phyloP scores from a whole-genome alignment of 2,329 filamentous ascomycete genomes.

The Microdochium trichocladiopsis region DNA sequence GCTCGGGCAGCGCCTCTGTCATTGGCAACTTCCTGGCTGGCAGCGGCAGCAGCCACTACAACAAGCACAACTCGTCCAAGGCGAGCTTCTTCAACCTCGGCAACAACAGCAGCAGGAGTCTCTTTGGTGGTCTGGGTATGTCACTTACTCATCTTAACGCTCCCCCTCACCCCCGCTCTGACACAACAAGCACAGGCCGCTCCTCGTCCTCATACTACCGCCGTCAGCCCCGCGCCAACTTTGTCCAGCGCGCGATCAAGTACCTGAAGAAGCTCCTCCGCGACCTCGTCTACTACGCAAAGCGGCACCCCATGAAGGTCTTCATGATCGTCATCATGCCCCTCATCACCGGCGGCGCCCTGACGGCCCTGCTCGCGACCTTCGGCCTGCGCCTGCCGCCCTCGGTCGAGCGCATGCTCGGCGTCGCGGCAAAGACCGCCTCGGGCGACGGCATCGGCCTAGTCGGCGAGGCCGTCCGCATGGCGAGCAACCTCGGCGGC shows the following conservation, averaged over 20 bases:
- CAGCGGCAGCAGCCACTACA: conserved; percentile 3
- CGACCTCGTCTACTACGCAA: conserved; percentile 75
- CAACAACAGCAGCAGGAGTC: conserved; percentile 21
- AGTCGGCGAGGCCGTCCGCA: conserved; percentile 47
- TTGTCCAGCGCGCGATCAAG: conserved; percentile 65
- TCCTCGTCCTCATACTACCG: conserved; percentile 65
- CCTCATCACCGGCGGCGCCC: conserved; percentile 73
- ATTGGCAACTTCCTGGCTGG: conserved; percentile 11
- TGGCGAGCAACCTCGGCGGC: conserved; percentile 32
- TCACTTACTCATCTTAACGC: neutral
- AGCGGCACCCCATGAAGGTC: conserved; percentile 78
- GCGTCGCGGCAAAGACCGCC: conserved; percentile 41
- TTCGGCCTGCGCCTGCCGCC: conserved; percentile 74
- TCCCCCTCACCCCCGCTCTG: neutral
- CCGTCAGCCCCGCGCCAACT: conserved; percentile 73
- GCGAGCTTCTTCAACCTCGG: conserved; percentile 20
- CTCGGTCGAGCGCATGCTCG: conserved; percentile 51
- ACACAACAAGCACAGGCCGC: conserved; percentile 27
- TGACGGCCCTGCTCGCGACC: conserved; percentile 68
- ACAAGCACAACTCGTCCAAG: conserved; percentile 6
- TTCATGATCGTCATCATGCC: conserved; percentile 85
- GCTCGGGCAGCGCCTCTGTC: conserved; percentile 9
- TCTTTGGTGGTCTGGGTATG: conserved; percentile 21
- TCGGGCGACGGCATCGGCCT: conserved; percentile 40
- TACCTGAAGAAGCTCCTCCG: conserved; percentile 74